Evolutionary conservation across 768 basidiomycete species (phyloP), one percentile per base, ranked within the genome.

Genomic region (Suillus decipiens): DNA sequence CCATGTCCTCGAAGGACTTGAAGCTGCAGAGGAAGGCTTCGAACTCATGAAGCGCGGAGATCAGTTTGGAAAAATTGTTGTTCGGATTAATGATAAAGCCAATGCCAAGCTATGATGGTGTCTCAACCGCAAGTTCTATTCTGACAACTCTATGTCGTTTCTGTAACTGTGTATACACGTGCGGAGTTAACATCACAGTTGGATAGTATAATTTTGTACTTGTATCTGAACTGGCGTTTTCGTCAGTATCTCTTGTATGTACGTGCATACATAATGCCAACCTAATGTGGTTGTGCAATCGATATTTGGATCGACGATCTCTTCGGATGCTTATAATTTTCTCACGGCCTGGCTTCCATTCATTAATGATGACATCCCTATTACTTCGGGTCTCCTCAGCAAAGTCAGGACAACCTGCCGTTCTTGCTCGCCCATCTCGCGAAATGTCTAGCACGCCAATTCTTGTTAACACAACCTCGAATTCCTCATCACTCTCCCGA

Each of bases 51-150:
- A 82, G 63, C 76, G 74, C 4, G 89, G 88, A 17, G 79, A 81
- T 15, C 89, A 91, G 67, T 92, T 93, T 70, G 92, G 93, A 17
- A 93, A 93, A 74, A 84, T 93, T 34, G 86, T 92, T 41, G 74
- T 90, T 60, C 82, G 76, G 64, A 70, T 90, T 56, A 69, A 69
- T 15, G 68, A 61, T 51, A 65, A 56, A 33, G 58, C 47, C 66
- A 65, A 70, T 36, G 22, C 54, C n/a, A 55, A 55, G 34, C 15
- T 55, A 22, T 55, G 34, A 55, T 22, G 14, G 33, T 33, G 12
- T 36, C 3, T 36, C 53, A 6, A 36, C n/a, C 11, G 10, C 50
- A 51, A 11, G 31, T 10, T 10, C 10, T 34, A 34, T n/a, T 34
- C 19, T 10, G 51, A 19, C 28, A 17, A 51, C 8, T 31, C 50